Evolutionary conservation across 257 asterid species (phyloP).

Genomic region (Mentha longifolia): DNA sequence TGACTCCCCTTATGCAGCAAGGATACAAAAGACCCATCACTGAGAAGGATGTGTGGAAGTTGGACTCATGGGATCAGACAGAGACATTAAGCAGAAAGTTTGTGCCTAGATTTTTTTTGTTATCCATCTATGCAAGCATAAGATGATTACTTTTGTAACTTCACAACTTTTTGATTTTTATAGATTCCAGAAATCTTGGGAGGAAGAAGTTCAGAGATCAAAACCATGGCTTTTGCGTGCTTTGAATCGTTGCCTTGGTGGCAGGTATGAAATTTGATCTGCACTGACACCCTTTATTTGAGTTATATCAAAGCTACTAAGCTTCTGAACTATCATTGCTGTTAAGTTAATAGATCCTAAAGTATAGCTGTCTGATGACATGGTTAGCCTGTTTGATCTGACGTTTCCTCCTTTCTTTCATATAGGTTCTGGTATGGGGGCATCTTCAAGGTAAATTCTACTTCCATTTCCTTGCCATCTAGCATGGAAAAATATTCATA

Average conservation of each 20-base stretch:
- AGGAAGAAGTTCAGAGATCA: conserved; percentile 61
- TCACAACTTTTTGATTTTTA: conserved; percentile 14
- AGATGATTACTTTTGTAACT: conserved; percentile 9
- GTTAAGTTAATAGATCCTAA: not conserved
- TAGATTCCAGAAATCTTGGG: conserved; percentile 83
- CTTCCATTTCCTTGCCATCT: conserved; percentile 34
- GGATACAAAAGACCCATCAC: conserved; percentile 79
- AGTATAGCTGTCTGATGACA: conserved; percentile 9
- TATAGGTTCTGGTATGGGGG: conserved; percentile 96
- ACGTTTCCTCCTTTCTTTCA: conserved; percentile 20
- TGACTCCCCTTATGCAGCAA: conserved; percentile 84
- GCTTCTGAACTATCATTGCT: conserved; percentile 13
- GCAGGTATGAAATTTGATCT: conserved; percentile 49
- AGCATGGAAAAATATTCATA: conserved; percentile 11
- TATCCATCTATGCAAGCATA: conserved; percentile 17
- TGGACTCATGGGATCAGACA: conserved; percentile 86
- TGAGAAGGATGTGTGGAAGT: conserved; percentile 82
- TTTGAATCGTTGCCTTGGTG: conserved; percentile 75
- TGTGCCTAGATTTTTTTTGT: conserved; percentile 30
- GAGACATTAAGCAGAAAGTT: conserved; percentile 69
- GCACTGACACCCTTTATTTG: not conserved
- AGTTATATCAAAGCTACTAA: conserved; percentile 21
- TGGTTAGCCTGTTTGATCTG: conserved; percentile 29
- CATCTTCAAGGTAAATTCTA: conserved; percentile 71
- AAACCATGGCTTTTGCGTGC: conserved; percentile 90